Percentiles rank a stretch among this genome's conserved stretches.
Evolutionary conservation across 305 asterid species (phyloP).

Genomic region (Fraxinus angustifolia): DNA sequence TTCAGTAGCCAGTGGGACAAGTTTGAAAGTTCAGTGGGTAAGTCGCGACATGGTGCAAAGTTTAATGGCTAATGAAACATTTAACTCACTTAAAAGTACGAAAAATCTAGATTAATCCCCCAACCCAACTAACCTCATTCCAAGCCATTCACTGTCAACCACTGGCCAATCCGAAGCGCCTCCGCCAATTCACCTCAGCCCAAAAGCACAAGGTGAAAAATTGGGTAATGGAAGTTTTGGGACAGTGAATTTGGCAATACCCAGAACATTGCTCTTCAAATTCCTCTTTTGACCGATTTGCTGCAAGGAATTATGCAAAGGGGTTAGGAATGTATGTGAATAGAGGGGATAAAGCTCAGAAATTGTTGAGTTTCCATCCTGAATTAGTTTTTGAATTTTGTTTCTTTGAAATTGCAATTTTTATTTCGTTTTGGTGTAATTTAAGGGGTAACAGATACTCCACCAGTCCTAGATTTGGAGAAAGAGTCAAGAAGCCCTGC

Average conservation of each 20-base stretch:
- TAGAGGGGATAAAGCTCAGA: constrained; percentile 40
- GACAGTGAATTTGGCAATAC: not conserved
- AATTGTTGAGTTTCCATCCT: constrained; percentile 30
- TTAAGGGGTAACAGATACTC: too few species aligned
- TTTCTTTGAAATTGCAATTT: too few species aligned
- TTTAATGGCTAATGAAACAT: too few species aligned
- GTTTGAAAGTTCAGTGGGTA: too few species aligned
- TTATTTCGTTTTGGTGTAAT: too few species aligned
- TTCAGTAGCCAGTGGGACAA: too few species aligned
- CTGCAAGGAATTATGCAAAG: constrained; percentile 31
- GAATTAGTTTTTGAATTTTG: not conserved
- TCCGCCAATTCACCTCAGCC: not conserved
- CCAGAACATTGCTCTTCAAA: constrained; percentile 59
- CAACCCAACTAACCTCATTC: not conserved
- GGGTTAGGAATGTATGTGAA: constrained; percentile 44
- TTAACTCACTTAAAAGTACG: too few species aligned
- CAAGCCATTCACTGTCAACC: not conserved
- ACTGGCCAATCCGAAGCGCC: not conserved
- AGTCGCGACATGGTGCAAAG: too few species aligned
- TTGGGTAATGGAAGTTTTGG: not conserved
- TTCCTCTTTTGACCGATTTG: constrained; percentile 37
- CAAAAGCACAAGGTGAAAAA: not conserved
- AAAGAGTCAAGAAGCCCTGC: too few species aligned
- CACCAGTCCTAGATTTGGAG: too few species aligned
- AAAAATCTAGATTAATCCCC: not conserved